Conservation (phyloP, 768 basidiomycete genomes). For the Epithele typhae region DNA sequence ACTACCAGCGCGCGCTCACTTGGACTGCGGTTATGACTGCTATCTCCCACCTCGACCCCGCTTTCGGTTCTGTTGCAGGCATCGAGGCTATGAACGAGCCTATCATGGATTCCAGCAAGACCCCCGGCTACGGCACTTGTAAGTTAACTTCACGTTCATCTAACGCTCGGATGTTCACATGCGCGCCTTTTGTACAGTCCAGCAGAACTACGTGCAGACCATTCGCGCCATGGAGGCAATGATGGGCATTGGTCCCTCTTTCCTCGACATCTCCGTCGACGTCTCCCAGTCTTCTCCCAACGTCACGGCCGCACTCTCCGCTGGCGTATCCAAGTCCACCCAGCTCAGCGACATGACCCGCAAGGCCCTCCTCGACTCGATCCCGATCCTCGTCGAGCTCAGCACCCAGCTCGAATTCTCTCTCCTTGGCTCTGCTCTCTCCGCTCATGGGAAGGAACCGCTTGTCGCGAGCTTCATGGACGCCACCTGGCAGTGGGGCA, state of each 20-base stretch:
- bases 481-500: conserved; percentile 68
- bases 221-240: conserved; percentile 60
- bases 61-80: conserved; percentile 59
- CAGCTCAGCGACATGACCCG: conserved; percentile 28
- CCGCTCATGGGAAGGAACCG: conserved; percentile 20
- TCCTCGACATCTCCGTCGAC: conserved; percentile 15
- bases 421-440: conserved; percentile 16
- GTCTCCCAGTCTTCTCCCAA: conserved; percentile 25
- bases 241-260: conserved; percentile 49
- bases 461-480: conserved; percentile 72
- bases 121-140: conserved; percentile 72
- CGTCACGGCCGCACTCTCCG: conserved; percentile 31
- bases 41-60: conserved; percentile 64
- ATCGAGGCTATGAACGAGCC: conserved; percentile 80
- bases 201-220: conserved; percentile 64
- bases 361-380: conserved; percentile 30
- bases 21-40: conserved; percentile 81
- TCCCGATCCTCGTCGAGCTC: conserved; percentile 33
- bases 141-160: conserved; percentile 23
- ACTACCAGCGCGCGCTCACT: conserved; percentile 74
- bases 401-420: conserved; percentile 19
- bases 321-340: conserved; percentile 8
- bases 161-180: no score
- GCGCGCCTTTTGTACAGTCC: conserved; percentile 47
- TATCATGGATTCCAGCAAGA: conserved; percentile 62